Percentiles rank a stretch among this genome's conserved stretches.
phyloP scores from a whole-genome alignment of 1,284 basidiomycete species.

The Rhodotorula sp. region DNA sequence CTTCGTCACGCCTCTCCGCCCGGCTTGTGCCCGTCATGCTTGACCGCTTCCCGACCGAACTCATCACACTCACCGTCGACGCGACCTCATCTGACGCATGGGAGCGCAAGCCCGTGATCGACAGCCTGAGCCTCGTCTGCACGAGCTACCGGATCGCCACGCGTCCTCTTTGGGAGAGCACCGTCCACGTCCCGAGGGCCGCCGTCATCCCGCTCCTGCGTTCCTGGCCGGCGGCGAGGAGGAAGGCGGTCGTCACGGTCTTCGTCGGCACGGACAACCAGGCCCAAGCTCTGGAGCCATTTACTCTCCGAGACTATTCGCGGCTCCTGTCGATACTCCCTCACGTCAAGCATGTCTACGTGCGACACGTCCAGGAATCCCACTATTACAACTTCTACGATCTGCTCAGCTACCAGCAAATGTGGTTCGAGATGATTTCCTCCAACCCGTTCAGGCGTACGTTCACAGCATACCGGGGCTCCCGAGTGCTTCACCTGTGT shows the following conservation, averaged over 20 bases:
- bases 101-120: background rate
- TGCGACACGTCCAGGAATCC: too few relatives aligned
- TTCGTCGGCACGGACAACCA: too few relatives aligned
- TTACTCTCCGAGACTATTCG: background rate
- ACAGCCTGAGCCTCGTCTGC: background rate
- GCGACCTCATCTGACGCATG: background rate
- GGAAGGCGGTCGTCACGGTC: background rate
- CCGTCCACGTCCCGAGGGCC: background rate
- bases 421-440: background rate
- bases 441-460: background rate
- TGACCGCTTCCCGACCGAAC: background rate
- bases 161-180: background rate
- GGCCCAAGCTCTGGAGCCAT: too few relatives aligned
- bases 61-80: too few relatives aligned
- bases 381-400: too few relatives aligned
- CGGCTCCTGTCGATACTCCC: too few relatives aligned
- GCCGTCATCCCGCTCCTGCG: background rate
- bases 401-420: too few relatives aligned
- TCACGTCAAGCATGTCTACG: too few relatives aligned
- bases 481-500: too few relatives aligned
- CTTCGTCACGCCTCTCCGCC: too few relatives aligned
- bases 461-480: background rate
- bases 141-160: background rate
- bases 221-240: background rate
- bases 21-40: background rate